Evolutionary conservation across 805 yeast species (phyloP), one percentile per base, ranked within the genome.

Genomic region (Saccharomycopsis synnaedendra): DNA sequence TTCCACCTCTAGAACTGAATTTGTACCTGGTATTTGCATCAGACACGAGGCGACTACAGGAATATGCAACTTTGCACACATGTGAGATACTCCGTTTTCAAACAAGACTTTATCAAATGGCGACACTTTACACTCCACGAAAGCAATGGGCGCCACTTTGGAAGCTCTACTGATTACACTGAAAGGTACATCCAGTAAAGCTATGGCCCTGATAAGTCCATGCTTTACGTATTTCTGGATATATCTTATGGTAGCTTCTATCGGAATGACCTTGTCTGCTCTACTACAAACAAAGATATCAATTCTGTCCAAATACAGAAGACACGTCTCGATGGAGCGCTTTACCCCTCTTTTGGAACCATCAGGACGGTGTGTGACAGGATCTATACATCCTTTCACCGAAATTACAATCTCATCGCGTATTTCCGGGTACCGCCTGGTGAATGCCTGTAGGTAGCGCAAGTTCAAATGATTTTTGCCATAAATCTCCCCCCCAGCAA

Each of bases 401-500:
- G 82, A 75, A 41, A 87, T 59, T 19, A 75, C 65, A 41, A 80
- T 77, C 53, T 81, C 68, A 46, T 73, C 64, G 45, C 78, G 71
- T 44, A 67, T 65, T 43, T 74, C 80, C 3, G 87, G 83, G 51
- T 74, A 67, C 53, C 66, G 60, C n/a, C 59, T 68, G 55, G 84
- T 75, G 59, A 82, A 86, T 6, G 69, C 72, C 43, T 71, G 66
- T 39, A 84, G 60, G 46, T 75, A 69, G 55, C 71, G 63, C 65
- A 86, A 65, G 57, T 84, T 84, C 51, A 65, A 63, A 43, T 56
- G 64, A 34, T 68, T 60, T 4, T 67, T 63, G 10, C 94, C 94
- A 57, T 87, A 86, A 58, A 86, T 84, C 57, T 81, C 93, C 49
- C 93, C 93, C 31, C 78, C 78, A 58, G 85, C 85, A 62, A 85